These are phyloP conservation scores for Ceratocystis colombiana DNA, from an alignment of 2,329 filamentous ascomycete species.

Conservation along the genomic window DNA sequence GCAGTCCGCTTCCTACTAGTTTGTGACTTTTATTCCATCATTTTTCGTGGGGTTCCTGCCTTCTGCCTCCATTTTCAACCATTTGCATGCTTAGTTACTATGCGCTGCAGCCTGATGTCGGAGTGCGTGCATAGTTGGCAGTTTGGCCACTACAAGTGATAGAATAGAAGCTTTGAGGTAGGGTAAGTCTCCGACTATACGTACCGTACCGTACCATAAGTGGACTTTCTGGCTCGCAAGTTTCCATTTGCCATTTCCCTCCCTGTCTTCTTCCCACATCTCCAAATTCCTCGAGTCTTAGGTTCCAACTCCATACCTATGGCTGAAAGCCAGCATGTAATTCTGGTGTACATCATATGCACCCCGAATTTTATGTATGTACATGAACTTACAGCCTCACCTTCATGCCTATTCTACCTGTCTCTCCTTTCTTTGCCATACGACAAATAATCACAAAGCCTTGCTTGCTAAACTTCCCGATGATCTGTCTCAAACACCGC, in stretches of 20 bases:
- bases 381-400: background rate
- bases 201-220: too few relatives aligned
- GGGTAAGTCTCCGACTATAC: background rate
- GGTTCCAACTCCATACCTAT: background rate
- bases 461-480: background rate
- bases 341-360: background rate
- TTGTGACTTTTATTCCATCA: constrained; percentile 6
- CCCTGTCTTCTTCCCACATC: background rate
- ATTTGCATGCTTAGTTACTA: background rate
- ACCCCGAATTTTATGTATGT: background rate
- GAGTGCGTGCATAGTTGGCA: background rate
- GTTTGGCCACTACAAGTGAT: background rate
- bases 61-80: constrained; percentile 2
- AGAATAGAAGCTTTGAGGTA: background rate
- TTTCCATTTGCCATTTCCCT: background rate
- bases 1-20: too few relatives aligned
- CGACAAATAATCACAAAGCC: background rate
- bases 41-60: constrained; percentile 4
- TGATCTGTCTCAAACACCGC: background rate
- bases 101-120: background rate
- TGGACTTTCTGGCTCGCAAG: too few relatives aligned
- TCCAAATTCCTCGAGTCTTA: background rate
- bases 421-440: constrained; percentile 7
- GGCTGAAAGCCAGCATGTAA: background rate
- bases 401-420: background rate